Conservation (phyloP, 2,329 filamentous ascomycete species). For the Elsinoe ampelina region DNA sequence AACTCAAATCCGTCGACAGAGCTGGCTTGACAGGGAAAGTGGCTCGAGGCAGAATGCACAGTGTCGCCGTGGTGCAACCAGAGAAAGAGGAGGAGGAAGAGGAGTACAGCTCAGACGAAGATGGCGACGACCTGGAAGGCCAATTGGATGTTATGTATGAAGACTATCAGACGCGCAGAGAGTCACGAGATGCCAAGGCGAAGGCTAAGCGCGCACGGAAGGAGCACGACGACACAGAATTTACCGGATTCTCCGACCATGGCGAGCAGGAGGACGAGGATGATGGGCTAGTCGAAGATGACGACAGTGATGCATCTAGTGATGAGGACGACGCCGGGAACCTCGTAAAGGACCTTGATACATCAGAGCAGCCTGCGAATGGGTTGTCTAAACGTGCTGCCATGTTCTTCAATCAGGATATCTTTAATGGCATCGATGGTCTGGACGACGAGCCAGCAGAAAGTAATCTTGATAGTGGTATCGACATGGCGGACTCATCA, state of each 20-base stretch:
- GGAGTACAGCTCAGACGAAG: conserved; percentile 55
- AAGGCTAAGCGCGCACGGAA: conserved; percentile 81
- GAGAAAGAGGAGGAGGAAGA: conserved; percentile 36
- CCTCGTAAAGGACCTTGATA: conserved; percentile 55
- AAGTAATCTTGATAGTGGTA: conserved; percentile 34
- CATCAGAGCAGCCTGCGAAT: conserved; percentile 38
- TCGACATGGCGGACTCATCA: conserved; percentile 26
- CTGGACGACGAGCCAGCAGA: conserved; percentile 44
- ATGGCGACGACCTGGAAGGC: conserved; percentile 71
- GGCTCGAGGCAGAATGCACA: conserved; percentile 68
- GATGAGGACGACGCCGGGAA: conserved; percentile 35
- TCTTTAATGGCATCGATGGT: conserved; percentile 76
- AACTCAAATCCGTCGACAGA: conserved; percentile 71
- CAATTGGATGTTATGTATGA: conserved; percentile 86
- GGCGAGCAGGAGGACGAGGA: conserved; percentile 49
- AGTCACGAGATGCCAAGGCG: conserved; percentile 74
- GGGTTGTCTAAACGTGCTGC: conserved; percentile 76
- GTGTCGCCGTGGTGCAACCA: conserved; percentile 47
- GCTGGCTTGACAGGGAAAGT: conserved; percentile 55
- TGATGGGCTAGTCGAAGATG: conserved; percentile 43
- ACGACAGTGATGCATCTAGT: conserved; percentile 54
- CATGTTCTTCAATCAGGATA: conserved; percentile 87
- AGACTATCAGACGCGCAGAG: conserved; percentile 69
- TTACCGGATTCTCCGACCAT: conserved; percentile 74
- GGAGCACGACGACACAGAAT: conserved; percentile 76